Conservation (phyloP, 2,329 filamentous ascomycete genomes). For the Zasmidium angulare region DNA sequence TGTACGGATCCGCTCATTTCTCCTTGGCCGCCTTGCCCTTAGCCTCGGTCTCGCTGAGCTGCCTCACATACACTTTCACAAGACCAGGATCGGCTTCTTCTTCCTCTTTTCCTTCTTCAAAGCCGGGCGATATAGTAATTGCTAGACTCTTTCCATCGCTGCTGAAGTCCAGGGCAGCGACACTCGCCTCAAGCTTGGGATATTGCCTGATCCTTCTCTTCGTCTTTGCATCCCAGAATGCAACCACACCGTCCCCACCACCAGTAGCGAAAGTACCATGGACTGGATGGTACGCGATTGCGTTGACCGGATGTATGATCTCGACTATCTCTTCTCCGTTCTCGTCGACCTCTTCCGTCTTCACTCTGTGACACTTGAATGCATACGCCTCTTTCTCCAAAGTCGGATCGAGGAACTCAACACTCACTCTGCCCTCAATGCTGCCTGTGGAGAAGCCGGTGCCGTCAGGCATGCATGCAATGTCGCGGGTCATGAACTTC, state of each 20-base stretch:
- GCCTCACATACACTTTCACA: slow-evolving; percentile 75
- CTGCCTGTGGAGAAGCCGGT: slow-evolving; percentile 87
- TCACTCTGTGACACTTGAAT: slow-evolving; percentile 95
- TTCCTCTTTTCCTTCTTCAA: slow-evolving; percentile 83
- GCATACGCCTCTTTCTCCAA: slow-evolving; percentile 94
- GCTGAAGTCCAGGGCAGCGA: slow-evolving; percentile 76
- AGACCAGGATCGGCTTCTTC: slow-evolving; percentile 67
- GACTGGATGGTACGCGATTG: slow-evolving; percentile 80
- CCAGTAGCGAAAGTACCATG: slow-evolving; percentile 84
- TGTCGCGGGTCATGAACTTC: slow-evolving; percentile 91
- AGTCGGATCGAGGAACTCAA: slow-evolving; percentile 97
- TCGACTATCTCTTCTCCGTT: slow-evolving; percentile 61
- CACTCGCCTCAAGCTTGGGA: slow-evolving; percentile 75
- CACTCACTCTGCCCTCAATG: slow-evolving; percentile 93
- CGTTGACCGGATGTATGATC: slow-evolving; percentile 88
- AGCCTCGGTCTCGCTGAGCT: slow-evolving; percentile 83
- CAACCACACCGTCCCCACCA: slow-evolving; percentile 88
- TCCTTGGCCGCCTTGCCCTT: slow-evolving; percentile 23
- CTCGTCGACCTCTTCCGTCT: slow-evolving; percentile 60
- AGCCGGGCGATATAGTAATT: slow-evolving; percentile 79
- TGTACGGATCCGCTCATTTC: not conserved
- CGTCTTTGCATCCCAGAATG: slow-evolving; percentile 86
- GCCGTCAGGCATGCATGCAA: slow-evolving; percentile 95
- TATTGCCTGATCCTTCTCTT: slow-evolving; percentile 90
- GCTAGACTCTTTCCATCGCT: slow-evolving; percentile 75